Percentiles rank a stretch among this genome's conserved stretches.
phyloP scores from a whole-genome alignment of 805 yeast genomes.

The Metschnikowia baotianmanensis region DNA sequence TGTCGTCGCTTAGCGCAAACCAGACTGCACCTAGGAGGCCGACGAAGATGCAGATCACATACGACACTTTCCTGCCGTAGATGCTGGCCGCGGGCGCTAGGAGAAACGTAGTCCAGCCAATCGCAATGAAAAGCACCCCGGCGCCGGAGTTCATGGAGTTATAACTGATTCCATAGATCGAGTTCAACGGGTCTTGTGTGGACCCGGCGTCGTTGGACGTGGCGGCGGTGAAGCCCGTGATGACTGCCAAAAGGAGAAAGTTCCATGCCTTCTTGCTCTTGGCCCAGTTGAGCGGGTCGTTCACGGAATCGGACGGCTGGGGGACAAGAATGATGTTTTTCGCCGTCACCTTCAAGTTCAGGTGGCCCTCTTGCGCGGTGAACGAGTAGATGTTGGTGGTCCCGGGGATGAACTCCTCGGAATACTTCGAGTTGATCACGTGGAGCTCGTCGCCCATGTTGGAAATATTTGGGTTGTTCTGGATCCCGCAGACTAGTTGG shows the following conservation, averaged over 20 bases:
- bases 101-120: conserved; percentile 62
- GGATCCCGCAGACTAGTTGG: background rate
- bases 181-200: conserved; percentile 63
- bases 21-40: conserved; percentile 68
- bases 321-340: conserved; percentile 42
- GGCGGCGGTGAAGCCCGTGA: conserved; percentile 69
- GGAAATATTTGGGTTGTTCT: background rate
- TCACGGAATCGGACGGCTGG: conserved; percentile 49
- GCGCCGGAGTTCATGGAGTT: conserved; percentile 77
- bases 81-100: conserved; percentile 67
- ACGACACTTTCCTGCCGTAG: conserved; percentile 66
- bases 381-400: conserved; percentile 18
- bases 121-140: conserved; percentile 69
- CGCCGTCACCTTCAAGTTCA: conserved; percentile 18
- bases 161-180: conserved; percentile 60
- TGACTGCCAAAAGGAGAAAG: conserved; percentile 44
- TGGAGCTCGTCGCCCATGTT: conserved; percentile 8
- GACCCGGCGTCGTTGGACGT: conserved; percentile 75
- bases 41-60: conserved; percentile 54
- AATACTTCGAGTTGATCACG: conserved; percentile 15
- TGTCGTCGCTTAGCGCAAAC: conserved; percentile 57
- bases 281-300: conserved; percentile 50
- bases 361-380: conserved; percentile 13
- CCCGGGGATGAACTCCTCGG: conserved; percentile 20
- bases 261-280: conserved; percentile 35